These are phyloP conservation scores for Platismatia glauca DNA, from an alignment of 495 filamentous ascomycete genomes.

Conservation along the genomic window DNA sequence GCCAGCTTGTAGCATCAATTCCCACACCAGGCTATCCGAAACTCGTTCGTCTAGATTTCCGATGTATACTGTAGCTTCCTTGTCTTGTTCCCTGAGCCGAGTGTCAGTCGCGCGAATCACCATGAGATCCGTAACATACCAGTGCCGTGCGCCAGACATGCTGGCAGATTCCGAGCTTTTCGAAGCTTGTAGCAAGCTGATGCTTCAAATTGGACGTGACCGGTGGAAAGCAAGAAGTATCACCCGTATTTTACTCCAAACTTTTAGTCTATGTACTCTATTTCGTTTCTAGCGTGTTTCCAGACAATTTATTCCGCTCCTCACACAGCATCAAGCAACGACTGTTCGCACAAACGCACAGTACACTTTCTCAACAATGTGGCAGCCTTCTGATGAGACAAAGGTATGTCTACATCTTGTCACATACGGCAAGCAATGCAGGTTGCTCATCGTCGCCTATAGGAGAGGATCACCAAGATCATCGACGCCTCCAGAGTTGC, in stretches of 20 bases:
- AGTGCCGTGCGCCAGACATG: slow-evolving; percentile 74
- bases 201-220: not conserved
- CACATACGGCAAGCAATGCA: not conserved
- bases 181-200: not conserved
- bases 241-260: not conserved
- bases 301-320: not conserved
- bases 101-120: slow-evolving; percentile 10
- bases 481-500: slow-evolving; percentile 89
- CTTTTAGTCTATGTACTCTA: not conserved
- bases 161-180: slow-evolving; percentile 6
- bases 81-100: slow-evolving; percentile 81
- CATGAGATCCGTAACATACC: slow-evolving; percentile 40
- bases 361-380: slow-evolving; percentile 39
- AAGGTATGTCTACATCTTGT: slow-evolving; percentile 50
- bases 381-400: slow-evolving; percentile 91
- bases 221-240: not conserved
- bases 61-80: slow-evolving; percentile 96
- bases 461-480: slow-evolving; percentile 95
- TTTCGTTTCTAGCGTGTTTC: not conserved
- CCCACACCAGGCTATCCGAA: slow-evolving; percentile 83
- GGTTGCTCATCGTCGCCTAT: not conserved
- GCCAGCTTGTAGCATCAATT: slow-evolving; percentile 94
- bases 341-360: not conserved
- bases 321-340: not conserved
- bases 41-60: slow-evolving; percentile 97